Evolutionary conservation across 179 eudicot species (phyloP).

Genomic region (Sideroxylon spinosum): DNA sequence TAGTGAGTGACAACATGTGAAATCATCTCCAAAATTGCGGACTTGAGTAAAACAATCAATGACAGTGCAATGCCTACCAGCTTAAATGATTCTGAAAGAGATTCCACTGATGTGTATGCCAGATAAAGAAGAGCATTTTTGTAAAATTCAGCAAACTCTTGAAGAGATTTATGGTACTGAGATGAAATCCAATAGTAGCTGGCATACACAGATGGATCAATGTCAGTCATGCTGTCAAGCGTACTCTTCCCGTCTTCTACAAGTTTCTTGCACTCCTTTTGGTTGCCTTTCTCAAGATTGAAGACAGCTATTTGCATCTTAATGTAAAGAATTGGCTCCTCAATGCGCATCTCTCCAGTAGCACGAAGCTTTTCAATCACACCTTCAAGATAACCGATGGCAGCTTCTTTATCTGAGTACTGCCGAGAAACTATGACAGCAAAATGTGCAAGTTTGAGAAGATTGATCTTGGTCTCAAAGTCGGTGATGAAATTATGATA

Average conservation of each 20-base stretch:
- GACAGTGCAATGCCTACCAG: conserved; percentile 42
- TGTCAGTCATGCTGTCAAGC: conserved; percentile 93
- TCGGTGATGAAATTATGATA: conserved; percentile 94
- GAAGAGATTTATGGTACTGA: conserved; percentile 77
- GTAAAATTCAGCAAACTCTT: conserved; percentile 94
- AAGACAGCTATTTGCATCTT: conserved; percentile 80
- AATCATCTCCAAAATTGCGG: neutral
- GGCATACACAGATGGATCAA: conserved; percentile 94
- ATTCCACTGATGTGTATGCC: conserved; percentile 93
- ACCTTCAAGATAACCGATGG: conserved; percentile 77
- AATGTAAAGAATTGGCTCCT: conserved; percentile 80
- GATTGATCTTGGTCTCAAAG: conserved; percentile 97
- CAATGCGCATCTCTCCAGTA: conserved; percentile 71
- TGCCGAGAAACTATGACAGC: conserved; percentile 89
- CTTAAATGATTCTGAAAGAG: conserved; percentile 86
- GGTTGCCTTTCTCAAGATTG: conserved; percentile 79
- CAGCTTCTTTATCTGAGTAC: conserved; percentile 86
- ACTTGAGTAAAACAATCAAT: neutral
- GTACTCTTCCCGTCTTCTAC: conserved; percentile 80
- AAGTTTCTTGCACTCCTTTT: conserved; percentile 88
- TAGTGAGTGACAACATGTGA: neutral
- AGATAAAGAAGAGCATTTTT: conserved; percentile 91
- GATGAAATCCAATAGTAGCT: conserved; percentile 92
- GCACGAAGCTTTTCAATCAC: conserved; percentile 81
- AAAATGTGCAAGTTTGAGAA: conserved; percentile 97